Evolutionary conservation across 371 early-diverging fungal species (phyloP).

Genomic region (Actinomucor elegans): DNA sequence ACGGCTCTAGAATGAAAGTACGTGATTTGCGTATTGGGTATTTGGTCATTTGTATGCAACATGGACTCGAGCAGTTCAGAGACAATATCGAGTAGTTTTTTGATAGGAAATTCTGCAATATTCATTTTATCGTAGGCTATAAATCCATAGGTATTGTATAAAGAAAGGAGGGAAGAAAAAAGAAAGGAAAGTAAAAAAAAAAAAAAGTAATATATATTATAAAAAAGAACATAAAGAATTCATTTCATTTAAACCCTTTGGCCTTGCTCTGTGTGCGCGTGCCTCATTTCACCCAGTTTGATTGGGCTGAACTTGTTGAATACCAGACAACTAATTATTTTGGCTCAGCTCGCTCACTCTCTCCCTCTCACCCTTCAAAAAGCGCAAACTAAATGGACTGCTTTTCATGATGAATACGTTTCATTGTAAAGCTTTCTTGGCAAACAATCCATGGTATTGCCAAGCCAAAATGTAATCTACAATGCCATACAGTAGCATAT

Average conservation of each 20-base stretch:
- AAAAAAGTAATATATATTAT: neutral
- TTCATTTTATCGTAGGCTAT: slow-evolving; percentile 15
- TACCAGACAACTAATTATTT: no score
- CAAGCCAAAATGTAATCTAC: no score
- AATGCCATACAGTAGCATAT: no score
- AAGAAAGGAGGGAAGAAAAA: neutral
- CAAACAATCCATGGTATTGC: no score
- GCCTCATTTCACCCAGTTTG: neutral
- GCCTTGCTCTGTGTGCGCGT: no score
- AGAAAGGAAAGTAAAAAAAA: neutral
- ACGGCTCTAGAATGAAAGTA: slow-evolving; percentile 81
- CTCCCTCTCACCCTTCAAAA: no score
- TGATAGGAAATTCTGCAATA: slow-evolving; percentile 43
- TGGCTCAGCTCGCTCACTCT: no score
- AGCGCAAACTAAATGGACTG: no score
- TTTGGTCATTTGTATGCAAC: slow-evolving; percentile 59
- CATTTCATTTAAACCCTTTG: slow-evolving; percentile 11
- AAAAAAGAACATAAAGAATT: neutral
- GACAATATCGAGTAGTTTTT: slow-evolving; percentile 40
- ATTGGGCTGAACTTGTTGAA: no score
- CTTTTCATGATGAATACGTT: no score
- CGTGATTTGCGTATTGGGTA: slow-evolving; percentile 57
- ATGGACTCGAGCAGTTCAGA: slow-evolving; percentile 51
- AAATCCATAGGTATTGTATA: neutral
- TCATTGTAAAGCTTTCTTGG: no score